phyloP scores from a whole-genome alignment of 192 early-diverging fungal species.

The Fimicolochytrium jonesii region DNA sequence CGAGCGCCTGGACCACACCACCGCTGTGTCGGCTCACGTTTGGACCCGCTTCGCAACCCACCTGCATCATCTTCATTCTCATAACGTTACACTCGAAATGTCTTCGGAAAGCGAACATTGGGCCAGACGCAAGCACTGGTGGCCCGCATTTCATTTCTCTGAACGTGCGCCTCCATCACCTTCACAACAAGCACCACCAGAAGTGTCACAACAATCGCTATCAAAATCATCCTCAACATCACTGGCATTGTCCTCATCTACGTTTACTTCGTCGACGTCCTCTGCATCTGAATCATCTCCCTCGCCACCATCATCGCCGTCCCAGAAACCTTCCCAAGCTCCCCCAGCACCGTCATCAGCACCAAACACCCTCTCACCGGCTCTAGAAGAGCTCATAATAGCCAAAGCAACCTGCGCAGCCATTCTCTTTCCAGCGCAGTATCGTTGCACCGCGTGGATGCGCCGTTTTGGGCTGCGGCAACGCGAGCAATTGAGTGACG shows the following conservation, averaged over 20 bases:
- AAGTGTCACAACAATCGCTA: not conserved
- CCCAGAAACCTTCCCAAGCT: too few relatives aligned
- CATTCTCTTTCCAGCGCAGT: not conserved
- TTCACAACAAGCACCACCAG: not conserved
- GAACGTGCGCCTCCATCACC: not conserved
- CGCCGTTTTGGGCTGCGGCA: not conserved
- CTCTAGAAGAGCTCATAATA: not conserved
- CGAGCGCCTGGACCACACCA: not conserved
- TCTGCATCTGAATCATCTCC: too few relatives aligned
- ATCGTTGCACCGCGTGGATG: not conserved
- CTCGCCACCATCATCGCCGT: too few relatives aligned
- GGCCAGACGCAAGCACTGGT: not conserved
- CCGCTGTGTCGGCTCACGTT: not conserved
- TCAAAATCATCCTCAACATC: not conserved
- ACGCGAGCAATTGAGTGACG: too few relatives aligned
- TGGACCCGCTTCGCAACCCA: not conserved
- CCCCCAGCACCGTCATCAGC: not conserved
- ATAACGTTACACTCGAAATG: not conserved
- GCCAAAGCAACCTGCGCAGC: constrained; percentile 5
- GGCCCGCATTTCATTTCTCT: constrained; percentile 3
- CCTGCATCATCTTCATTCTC: not conserved
- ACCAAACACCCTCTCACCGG: not conserved
- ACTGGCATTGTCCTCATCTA: not conserved
- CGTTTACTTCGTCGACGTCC: not conserved
- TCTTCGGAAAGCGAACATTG: not conserved